phyloP scores from a whole-genome alignment of 257 asterid genomes.

The Solanum habrochaites region DNA sequence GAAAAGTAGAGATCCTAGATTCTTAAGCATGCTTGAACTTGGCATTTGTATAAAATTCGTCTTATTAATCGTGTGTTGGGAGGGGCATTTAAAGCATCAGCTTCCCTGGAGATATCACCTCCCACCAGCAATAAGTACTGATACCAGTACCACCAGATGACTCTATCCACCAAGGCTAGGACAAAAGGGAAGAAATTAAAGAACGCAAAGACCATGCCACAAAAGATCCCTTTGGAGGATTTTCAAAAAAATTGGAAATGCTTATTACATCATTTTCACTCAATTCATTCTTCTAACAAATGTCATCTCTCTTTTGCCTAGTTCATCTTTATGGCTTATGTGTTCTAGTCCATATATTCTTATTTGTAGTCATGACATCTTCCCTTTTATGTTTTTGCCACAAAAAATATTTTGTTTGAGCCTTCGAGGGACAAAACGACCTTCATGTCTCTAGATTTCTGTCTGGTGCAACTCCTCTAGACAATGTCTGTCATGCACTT shows the following conservation, averaged over 20 bases:
- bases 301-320: not conserved
- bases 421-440: not conserved
- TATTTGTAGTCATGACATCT: not conserved
- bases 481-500: not conserved
- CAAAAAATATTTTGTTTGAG: not conserved
- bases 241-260: not conserved
- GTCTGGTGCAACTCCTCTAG: not conserved
- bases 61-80: slow-evolving; percentile 25
- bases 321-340: not conserved
- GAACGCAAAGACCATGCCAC: not conserved
- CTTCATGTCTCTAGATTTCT: not conserved
- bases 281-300: not conserved
- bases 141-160: not conserved
- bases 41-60: not conserved
- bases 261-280: not conserved
- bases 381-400: not conserved
- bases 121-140: not conserved
- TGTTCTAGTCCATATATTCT: not conserved
- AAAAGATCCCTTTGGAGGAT: not conserved
- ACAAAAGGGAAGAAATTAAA: not conserved
- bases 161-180: not conserved
- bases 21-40: not conserved
- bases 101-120: slow-evolving; percentile 48
- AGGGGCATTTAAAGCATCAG: slow-evolving; percentile 85
- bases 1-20: not conserved